Percentiles rank a stretch among this genome's conserved stretches.
Evolutionary conservation across 805 yeast species (phyloP).

Genomic region (Saturnispora zaruensis): DNA sequence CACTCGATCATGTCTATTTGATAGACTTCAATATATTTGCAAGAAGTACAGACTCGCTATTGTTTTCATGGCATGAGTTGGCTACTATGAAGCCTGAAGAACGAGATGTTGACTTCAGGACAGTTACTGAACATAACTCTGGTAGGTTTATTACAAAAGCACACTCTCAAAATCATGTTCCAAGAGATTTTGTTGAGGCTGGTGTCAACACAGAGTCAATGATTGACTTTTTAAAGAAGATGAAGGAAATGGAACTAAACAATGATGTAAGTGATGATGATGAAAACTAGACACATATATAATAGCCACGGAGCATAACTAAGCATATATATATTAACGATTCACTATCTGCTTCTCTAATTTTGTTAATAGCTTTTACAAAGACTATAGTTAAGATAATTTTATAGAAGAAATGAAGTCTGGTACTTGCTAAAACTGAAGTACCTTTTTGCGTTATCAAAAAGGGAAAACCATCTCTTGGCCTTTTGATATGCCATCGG

Average conservation of each 20-base stretch:
- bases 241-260: conserved; percentile 22
- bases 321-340: not conserved
- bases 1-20: conserved; percentile 54
- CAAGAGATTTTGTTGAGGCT: conserved; percentile 84
- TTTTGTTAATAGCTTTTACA: not conserved
- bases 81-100: conserved; percentile 27
- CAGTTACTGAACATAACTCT: conserved; percentile 60
- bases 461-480: conserved; percentile 35
- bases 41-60: conserved; percentile 64
- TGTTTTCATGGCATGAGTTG: conserved; percentile 83
- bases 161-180: conserved; percentile 86
- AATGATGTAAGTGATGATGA: conserved; percentile 6
- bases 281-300: not conserved
- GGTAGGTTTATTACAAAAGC: conserved; percentile 75
- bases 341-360: not conserved
- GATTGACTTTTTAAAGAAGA: conserved; percentile 56
- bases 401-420: not conserved
- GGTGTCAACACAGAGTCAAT: conserved; percentile 58
- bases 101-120: conserved; percentile 41
- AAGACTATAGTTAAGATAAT: not conserved
- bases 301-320: no score
- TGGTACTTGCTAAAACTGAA: not conserved
- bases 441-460: not conserved
- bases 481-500: conserved; percentile 37
- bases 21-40: conserved; percentile 85